A percentile compares a stretch with the other conserved stretches of the same genome.
These are phyloP conservation scores for Ophiocordyceps sinensis DNA, from an alignment of 2,329 filamentous ascomycete species.

Conservation along the genomic window DNA sequence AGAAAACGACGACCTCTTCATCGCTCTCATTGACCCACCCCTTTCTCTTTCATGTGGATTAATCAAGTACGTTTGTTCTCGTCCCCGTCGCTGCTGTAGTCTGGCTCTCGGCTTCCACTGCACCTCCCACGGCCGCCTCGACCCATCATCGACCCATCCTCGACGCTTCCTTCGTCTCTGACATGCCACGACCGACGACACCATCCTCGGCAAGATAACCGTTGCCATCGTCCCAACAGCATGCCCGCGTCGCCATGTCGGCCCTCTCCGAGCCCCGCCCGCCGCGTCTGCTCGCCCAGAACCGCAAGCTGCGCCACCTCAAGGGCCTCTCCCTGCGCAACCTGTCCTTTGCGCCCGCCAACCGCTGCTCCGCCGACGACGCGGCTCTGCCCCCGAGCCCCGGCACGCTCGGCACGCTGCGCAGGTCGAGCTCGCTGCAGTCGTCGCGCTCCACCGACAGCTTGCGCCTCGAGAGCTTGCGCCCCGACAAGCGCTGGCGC, in stretches of 20 bases:
- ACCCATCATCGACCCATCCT: too few relatives aligned
- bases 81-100: too few relatives aligned
- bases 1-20: too few relatives aligned
- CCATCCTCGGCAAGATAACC: neutral
- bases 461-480: constrained; percentile 3
- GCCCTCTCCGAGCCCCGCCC: constrained; percentile 23
- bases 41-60: too few relatives aligned
- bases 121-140: too few relatives aligned
- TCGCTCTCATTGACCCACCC: too few relatives aligned
- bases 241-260: constrained; percentile 15
- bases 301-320: constrained; percentile 77
- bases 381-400: constrained; percentile 57
- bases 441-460: constrained; percentile 32
- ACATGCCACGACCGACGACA: neutral
- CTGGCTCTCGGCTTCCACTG: too few relatives aligned
- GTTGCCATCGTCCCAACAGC: neutral
- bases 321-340: constrained; percentile 80
- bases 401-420: constrained; percentile 38
- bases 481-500: constrained; percentile 4
- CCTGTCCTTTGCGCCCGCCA: constrained; percentile 49
- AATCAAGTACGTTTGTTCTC: too few relatives aligned
- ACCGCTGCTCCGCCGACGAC: constrained; percentile 62
- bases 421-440: constrained; percentile 28
- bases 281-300: constrained; percentile 50
- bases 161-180: neutral